Evolutionary conservation across 768 basidiomycete species (phyloP), one percentile per base, ranked within the genome.

Genomic region (Trametes elegans): DNA sequence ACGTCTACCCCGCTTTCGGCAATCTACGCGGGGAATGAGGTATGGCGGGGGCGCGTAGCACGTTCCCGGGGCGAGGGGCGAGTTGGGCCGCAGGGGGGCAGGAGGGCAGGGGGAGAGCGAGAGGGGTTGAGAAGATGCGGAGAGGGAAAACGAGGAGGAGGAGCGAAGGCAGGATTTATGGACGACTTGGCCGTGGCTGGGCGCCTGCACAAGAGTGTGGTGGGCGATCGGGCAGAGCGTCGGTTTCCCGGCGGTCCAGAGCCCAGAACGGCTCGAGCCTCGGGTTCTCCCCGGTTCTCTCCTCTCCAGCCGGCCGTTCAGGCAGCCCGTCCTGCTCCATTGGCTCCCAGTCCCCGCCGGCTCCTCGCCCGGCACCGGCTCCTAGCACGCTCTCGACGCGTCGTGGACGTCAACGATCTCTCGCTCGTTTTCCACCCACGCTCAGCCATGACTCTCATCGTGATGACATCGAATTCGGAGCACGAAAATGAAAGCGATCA

Each of bases 1-100:
- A 57, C 56, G 49, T 42, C n/a, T 48, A 47, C 49, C 50, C 56
- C 49, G 45, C 49, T 52, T 57, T 56, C 56, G 56, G 56, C 56
- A 57, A 57, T 52, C 50, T 52, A 47, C 44, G 56, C 48, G 14
- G 19, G 26, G n/a, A n/a, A n/a, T n/a, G n/a, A 24, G 10, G 18
- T 27, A 47, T 41, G 53, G 32, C 53, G 44, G n/a, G 27, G 53
- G 36, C 24, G n/a, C 16, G 43, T 27, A 35, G 34, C 26, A 19
- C 32, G 50, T 31, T 21, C 41, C 5, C 9, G n/a, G 43, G 18
- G 27, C 23, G n/a, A 18, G 19, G 41, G 11, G 8, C 19, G 23
- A 6, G 18, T 4, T 11, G 24, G 21, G 34, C n/a, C 32, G n/a
- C 8, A 27, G 24, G 35, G 18, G 16, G 6, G 29, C 2, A 5